Percentiles rank a stretch among this genome's conserved stretches.
phyloP scores from a whole-genome alignment of 805 yeast genomes.

The Citeromyces matritensis region DNA sequence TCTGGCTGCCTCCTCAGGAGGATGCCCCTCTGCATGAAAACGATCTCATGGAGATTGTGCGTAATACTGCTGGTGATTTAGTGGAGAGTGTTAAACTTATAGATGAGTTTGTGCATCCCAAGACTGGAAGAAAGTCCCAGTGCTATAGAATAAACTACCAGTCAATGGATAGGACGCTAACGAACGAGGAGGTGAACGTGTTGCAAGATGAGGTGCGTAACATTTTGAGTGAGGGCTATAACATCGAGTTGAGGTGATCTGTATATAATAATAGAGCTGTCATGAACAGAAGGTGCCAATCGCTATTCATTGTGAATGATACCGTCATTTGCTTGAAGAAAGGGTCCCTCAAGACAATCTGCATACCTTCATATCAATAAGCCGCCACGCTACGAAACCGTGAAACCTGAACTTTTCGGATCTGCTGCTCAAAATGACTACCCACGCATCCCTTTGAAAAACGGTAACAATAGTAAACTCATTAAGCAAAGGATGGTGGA shows the following conservation, averaged over 20 bases:
- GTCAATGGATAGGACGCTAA: constrained; percentile 86
- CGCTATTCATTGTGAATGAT: neutral
- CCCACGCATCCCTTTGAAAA: too few relatives aligned
- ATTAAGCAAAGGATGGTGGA: too few relatives aligned
- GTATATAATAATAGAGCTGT: neutral
- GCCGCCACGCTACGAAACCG: too few relatives aligned
- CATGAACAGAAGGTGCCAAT: neutral
- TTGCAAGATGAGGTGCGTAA: constrained; percentile 53
- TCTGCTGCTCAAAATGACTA: too few relatives aligned
- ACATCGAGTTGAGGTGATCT: constrained; percentile 34
- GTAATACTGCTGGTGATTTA: constrained; percentile 72
- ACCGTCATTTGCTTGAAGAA: neutral
- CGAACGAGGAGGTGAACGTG: constrained; percentile 69
- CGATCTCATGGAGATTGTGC: constrained; percentile 87
- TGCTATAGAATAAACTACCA: constrained; percentile 89
- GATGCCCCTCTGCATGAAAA: constrained; percentile 49
- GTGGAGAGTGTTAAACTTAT: constrained; percentile 73
- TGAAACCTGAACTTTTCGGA: too few relatives aligned
- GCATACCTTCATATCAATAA: too few relatives aligned
- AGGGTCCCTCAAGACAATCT: too few relatives aligned
- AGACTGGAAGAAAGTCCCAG: constrained; percentile 58
- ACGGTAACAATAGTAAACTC: too few relatives aligned
- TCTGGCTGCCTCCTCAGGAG: constrained; percentile 53
- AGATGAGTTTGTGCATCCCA: constrained; percentile 80
- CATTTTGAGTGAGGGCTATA: constrained; percentile 33